Evolutionary conservation across 2,329 filamentous ascomycete species (phyloP).

Genomic region (Fusarium coffeatum): DNA sequence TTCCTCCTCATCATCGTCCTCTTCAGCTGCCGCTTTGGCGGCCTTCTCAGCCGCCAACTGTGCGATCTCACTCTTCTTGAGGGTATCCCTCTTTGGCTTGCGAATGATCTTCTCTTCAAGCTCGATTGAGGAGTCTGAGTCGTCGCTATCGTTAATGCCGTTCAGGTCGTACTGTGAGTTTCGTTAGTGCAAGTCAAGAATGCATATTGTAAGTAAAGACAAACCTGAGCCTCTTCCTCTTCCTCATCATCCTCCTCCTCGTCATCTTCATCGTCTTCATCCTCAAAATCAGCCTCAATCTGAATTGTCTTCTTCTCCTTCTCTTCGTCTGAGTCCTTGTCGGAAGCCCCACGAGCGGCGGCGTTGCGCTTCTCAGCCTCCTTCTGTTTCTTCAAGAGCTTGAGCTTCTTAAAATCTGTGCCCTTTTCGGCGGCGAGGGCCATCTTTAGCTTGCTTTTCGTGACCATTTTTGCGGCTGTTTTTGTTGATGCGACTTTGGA

Average conservation of each 20-base stretch:
- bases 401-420: slow-evolving; percentile 63
- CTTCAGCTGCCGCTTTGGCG: slow-evolving; percentile 22
- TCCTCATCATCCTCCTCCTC: slow-evolving; percentile 48
- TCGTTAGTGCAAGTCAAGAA: not conserved
- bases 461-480: slow-evolving; percentile 51
- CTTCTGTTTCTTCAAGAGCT: slow-evolving; percentile 62
- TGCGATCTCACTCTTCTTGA: slow-evolving; percentile 49
- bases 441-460: slow-evolving; percentile 63
- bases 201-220: slow-evolving; percentile 9
- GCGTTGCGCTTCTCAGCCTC: slow-evolving; percentile 55
- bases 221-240: slow-evolving; percentile 47
- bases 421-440: slow-evolving; percentile 67
- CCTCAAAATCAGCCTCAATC: slow-evolving; percentile 52
- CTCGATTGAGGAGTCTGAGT: slow-evolving; percentile 78
- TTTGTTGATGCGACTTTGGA: slow-evolving; percentile 24
- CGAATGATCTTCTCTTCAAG: slow-evolving; percentile 77
- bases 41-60: slow-evolving; percentile 42
- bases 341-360: slow-evolving; percentile 40
- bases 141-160: slow-evolving; percentile 70
- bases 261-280: slow-evolving; percentile 54
- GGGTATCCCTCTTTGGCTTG: slow-evolving; percentile 59
- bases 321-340: slow-evolving; percentile 50
- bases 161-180: slow-evolving; percentile 61
- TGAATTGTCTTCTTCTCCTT: slow-evolving; percentile 49
- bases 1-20: slow-evolving; percentile 68